A percentile compares a stretch with the other conserved stretches of the same genome.
phyloP scores from a whole-genome alignment of 352 stramenopile genomes.

The Pythium utonaiense region DNA sequence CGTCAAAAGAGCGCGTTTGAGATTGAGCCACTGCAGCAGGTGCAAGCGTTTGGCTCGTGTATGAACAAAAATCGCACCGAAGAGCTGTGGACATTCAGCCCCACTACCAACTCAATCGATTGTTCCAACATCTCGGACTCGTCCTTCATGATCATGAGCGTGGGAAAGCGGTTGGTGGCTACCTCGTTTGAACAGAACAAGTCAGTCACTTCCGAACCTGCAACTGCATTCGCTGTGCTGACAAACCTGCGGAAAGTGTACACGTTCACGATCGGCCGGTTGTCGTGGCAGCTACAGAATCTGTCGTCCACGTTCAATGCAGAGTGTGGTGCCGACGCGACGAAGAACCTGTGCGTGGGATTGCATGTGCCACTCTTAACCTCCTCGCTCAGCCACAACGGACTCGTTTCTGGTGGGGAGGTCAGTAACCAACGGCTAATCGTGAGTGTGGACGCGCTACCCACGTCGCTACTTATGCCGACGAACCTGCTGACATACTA shows the following conservation, averaged over 20 bases:
- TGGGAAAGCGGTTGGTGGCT: conserved; percentile 9
- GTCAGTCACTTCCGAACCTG: not conserved
- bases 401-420: not conserved
- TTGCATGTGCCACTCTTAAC: not conserved
- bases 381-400: not conserved
- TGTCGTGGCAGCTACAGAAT: conserved; percentile 16
- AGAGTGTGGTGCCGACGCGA: not conserved
- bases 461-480: not conserved
- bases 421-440: not conserved
- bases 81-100: not conserved
- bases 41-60: conserved; percentile 6
- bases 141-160: conserved; percentile 3
- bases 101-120: not conserved
- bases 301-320: conserved; percentile 16
- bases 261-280: conserved; percentile 21
- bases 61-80: not conserved
- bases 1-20: not conserved
- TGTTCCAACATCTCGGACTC: not conserved
- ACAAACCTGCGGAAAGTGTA: conserved; percentile 27
- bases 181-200: conserved; percentile 3
- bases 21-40: not conserved
- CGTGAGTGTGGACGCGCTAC: not conserved
- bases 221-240: not conserved
- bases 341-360: not conserved
- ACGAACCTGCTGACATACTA: not conserved